These are phyloP conservation scores for Candida berthetii DNA, from an alignment of 805 yeast species.

Conservation along the genomic window DNA sequence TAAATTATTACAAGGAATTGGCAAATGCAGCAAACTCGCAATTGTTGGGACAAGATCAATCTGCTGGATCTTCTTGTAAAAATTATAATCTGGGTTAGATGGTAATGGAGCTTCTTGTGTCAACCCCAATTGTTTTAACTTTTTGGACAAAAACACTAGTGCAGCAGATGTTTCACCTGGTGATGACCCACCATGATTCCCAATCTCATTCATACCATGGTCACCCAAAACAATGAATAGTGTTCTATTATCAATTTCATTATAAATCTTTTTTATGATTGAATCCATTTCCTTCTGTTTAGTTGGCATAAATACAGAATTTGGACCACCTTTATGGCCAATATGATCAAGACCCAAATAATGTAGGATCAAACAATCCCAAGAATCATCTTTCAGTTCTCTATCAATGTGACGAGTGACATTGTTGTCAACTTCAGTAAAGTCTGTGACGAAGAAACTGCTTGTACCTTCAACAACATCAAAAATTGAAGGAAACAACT, in stretches of 20 bases:
- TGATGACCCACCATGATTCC: slow-evolving; percentile 96
- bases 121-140: slow-evolving; percentile 29
- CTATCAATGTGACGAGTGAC: slow-evolving; percentile 80
- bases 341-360: slow-evolving; percentile 94
- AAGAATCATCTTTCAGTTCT: slow-evolving; percentile 44
- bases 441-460: slow-evolving; percentile 92
- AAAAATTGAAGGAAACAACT: slow-evolving; percentile 74
- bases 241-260: slow-evolving; percentile 40
- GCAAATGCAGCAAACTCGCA: slow-evolving; percentile 70
- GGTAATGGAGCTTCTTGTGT: slow-evolving; percentile 14
- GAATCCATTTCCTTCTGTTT: slow-evolving; percentile 87
- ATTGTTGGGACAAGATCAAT: slow-evolving; percentile 89
- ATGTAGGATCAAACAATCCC: slow-evolving; percentile 89
- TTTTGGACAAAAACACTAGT: slow-evolving; percentile 60
- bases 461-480: slow-evolving; percentile 75
- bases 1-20: slow-evolving; percentile 84
- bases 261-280: slow-evolving; percentile 49
- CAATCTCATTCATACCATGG: slow-evolving; percentile 94
- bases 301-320: slow-evolving; percentile 68
- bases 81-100: slow-evolving; percentile 41
- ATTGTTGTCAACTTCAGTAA: slow-evolving; percentile 87
- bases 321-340: slow-evolving; percentile 96
- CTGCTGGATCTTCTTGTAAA: slow-evolving; percentile 49
- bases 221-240: slow-evolving; percentile 80
- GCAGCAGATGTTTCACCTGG: slow-evolving; percentile 90